A percentile compares a stretch with the other conserved stretches of the same genome.
These are phyloP conservation scores for Rhizopus arrhizus DNA, from an alignment of 371 early-diverging fungal species.

Conservation along the genomic window DNA sequence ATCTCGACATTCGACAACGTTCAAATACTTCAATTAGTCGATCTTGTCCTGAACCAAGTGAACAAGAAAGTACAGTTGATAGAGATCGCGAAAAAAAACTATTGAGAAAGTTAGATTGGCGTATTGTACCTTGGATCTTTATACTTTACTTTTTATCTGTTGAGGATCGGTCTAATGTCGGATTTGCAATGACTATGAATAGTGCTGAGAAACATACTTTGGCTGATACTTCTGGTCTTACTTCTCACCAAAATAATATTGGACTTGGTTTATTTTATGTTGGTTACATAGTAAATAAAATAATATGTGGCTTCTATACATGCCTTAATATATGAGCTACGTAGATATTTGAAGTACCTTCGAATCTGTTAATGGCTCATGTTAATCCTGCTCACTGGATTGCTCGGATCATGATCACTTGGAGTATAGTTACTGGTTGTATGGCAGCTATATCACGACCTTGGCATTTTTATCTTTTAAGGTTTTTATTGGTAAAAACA, in stretches of 20 bases:
- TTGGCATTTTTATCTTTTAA: slow-evolving; percentile 56
- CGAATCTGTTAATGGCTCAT: slow-evolving; percentile 55
- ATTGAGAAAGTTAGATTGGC: slow-evolving; percentile 54
- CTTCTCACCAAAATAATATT: slow-evolving; percentile 46
- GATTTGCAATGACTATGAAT: slow-evolving; percentile 57
- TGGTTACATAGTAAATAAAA: slow-evolving; percentile 44
- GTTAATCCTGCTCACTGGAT: slow-evolving; percentile 56
- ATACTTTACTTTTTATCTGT: slow-evolving; percentile 53
- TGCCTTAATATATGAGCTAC: background rate
- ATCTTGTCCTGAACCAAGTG: background rate
- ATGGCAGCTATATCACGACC: slow-evolving; percentile 50
- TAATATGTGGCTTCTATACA: background rate
- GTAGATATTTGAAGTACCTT: slow-evolving; percentile 52
- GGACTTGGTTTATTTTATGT: slow-evolving; percentile 54
- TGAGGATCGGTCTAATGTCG: slow-evolving; percentile 55
- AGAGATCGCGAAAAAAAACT: slow-evolving; percentile 31
- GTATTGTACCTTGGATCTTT: slow-evolving; percentile 56
- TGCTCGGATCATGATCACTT: slow-evolving; percentile 56
- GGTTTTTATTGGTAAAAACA: slow-evolving; percentile 41
- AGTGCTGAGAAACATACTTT: slow-evolving; percentile 43
- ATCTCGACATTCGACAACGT: slow-evolving; percentile 2
- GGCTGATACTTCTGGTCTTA: slow-evolving; percentile 38
- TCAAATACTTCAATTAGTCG: slow-evolving; percentile 1
- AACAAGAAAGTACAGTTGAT: slow-evolving; percentile 4
- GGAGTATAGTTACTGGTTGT: slow-evolving; percentile 54